Conservation (phyloP, 768 basidiomycete genomes). For the Ramaria sp. region DNA sequence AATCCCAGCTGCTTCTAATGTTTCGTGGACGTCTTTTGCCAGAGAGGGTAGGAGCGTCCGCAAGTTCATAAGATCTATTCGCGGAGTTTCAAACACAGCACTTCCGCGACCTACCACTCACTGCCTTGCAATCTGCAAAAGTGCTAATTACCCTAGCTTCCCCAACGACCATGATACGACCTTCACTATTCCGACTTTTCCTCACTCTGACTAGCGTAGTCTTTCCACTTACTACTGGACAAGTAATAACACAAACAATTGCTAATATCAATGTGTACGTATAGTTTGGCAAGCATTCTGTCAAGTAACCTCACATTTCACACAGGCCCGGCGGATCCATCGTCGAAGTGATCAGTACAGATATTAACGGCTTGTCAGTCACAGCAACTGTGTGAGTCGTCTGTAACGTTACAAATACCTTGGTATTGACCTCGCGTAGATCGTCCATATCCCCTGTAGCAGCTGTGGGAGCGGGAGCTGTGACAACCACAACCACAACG, state of each 20-base stretch:
- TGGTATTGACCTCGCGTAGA: constrained; percentile 8
- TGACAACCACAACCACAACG: constrained; percentile 12
- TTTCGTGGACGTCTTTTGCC: constrained; percentile 31
- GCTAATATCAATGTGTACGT: constrained; percentile 40
- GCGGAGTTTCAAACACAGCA: neutral
- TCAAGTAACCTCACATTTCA: neutral
- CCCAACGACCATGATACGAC: constrained; percentile 23
- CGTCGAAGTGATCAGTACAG: constrained; percentile 34
- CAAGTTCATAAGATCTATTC: neutral
- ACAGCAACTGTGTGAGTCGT: constrained; percentile 34
- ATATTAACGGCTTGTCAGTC: constrained; percentile 26
- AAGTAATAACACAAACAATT: constrained; percentile 48
- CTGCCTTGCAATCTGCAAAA: constrained; percentile 42
- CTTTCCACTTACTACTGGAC: constrained; percentile 13
- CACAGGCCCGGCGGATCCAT: constrained; percentile 38
- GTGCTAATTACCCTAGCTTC: constrained; percentile 50
- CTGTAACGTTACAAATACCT: neutral
- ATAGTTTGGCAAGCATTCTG: neutral
- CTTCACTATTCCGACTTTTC: constrained; percentile 40
- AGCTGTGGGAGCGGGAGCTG: constrained; percentile 7
- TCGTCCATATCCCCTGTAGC: constrained; percentile 9
- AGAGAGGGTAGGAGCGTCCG: constrained; percentile 17
- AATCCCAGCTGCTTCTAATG: constrained; percentile 38
- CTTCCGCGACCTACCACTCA: constrained; percentile 28
- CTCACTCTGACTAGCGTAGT: constrained; percentile 48